Base-by-base conservation (phyloP, 306 rosid genomes). In the Comarum palustre region DNA sequence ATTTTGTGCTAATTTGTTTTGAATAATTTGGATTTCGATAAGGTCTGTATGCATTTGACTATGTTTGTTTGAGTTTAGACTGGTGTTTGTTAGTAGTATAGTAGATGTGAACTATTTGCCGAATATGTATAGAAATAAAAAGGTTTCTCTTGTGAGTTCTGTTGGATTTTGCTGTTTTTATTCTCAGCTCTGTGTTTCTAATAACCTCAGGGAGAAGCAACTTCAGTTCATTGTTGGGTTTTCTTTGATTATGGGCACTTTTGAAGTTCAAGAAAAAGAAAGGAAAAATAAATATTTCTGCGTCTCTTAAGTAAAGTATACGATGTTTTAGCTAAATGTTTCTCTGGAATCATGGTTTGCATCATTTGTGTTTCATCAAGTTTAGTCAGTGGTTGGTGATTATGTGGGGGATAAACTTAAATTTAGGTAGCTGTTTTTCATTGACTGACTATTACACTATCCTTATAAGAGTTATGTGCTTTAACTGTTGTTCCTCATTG, bases 401-500 rank as follows among this genome's bases (percentile, higher is more conserved):
- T 51, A 24, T 50, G 55, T 50, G 55, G 24, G 6, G 24, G n/a
- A 51, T 19, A 3, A n/a, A 2, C 58, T 51, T 42, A 24, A n/a
- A 0, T 12, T 13, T 17, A 32, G 32, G 36, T 69, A 31, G 27
- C 16, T 47, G 8, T 25, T 38, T 55, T 7, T 20, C 12, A 57
- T 69, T 29, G 9, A 12, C 25, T 3, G n/a, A n/a, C n/a, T n/a
- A 20, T 48, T 36, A 5, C 38, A 34, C 38, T 34, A 27, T 54
- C 20, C 71, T 15, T 55, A 10, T 10, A 7, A 74, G 16, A n/a
- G 6, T 13, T n/a, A 7, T 6, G 59, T 2, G 34, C 42, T 74
- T 20, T 20, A 24, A 29, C 43, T 20, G 39, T 61, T 61, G 32
- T 27, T 46, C 25, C 6, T 80, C 20, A 83, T 15, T 50, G 58